Conservation (phyloP, 75 land plant species). For the Azolla pinnata region DNA sequence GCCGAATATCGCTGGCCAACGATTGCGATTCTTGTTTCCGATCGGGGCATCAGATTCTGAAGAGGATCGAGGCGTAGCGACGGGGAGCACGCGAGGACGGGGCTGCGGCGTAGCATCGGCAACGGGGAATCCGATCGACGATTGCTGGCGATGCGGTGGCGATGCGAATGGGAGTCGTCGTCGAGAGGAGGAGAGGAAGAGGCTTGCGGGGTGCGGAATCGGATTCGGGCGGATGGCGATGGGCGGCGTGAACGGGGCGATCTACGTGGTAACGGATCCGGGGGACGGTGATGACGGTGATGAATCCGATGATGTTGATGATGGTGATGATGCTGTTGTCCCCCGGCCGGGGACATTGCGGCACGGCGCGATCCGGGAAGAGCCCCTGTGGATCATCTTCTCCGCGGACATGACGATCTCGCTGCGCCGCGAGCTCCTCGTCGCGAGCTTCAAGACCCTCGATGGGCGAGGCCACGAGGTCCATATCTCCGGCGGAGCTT, state of each 20-base stretch:
- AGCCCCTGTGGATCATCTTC: constrained; percentile 37
- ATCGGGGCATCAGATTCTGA: too few relatives aligned
- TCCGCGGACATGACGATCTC: constrained; percentile 15
- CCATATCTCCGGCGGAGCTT: constrained; percentile 24
- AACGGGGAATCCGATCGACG: constrained; percentile 33
- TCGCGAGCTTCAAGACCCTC: constrained; percentile 24
- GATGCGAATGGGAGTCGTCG: constrained; percentile 16
- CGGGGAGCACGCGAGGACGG: too few relatives aligned
- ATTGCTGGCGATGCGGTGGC: constrained; percentile 32
- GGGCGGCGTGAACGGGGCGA: constrained; percentile 19
- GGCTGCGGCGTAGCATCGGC: too few relatives aligned
- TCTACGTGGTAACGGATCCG: constrained; percentile 23
- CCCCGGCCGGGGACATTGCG: constrained; percentile 23
- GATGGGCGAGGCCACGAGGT: constrained; percentile 25
- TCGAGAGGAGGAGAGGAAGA: constrained; percentile 12
- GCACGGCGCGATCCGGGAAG: constrained; percentile 22
- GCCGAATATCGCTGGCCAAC: too few relatives aligned
- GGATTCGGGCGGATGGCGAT: constrained; percentile 24
- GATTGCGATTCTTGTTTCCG: too few relatives aligned
- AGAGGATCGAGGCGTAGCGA: too few relatives aligned
- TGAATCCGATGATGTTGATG: too few relatives aligned
- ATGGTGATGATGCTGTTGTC: constrained; percentile 22
- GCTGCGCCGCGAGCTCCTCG: constrained; percentile 21
- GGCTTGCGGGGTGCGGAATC: constrained; percentile 26
- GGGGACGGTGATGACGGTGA: too few relatives aligned